These are phyloP conservation scores for Dianthus caryophyllus DNA, from an alignment of 148 eudicot genomes.

Conservation along the genomic window DNA sequence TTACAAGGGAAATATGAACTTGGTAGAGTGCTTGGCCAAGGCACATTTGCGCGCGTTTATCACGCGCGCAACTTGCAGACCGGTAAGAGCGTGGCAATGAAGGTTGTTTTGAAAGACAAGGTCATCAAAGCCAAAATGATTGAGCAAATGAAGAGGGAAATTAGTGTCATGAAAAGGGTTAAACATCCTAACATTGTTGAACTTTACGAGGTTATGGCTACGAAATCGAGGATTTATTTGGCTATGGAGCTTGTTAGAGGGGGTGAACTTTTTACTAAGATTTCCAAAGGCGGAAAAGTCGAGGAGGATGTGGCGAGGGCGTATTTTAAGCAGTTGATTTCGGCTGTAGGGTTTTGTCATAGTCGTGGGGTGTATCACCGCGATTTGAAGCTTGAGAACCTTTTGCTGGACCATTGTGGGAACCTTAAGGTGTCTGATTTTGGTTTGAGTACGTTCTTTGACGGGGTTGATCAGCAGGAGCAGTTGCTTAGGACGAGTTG, in stretches of 20 bases:
- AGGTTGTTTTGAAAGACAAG: slow-evolving; percentile 69
- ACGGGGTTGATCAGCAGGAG: slow-evolving; percentile 34
- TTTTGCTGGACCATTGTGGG: slow-evolving; percentile 47
- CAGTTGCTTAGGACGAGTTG: slow-evolving; percentile 61
- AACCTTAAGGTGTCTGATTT: slow-evolving; percentile 65
- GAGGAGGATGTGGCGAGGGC: slow-evolving; percentile 41
- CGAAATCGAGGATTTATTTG: slow-evolving; percentile 57
- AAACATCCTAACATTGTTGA: slow-evolving; percentile 63
- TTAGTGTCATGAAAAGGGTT: slow-evolving; percentile 69
- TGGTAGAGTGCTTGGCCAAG: slow-evolving; percentile 67
- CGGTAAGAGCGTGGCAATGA: slow-evolving; percentile 71
- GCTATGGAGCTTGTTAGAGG: slow-evolving; percentile 75
- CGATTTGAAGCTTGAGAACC: slow-evolving; percentile 66
- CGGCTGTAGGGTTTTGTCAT: slow-evolving; percentile 76
- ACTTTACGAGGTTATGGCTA: slow-evolving; percentile 72
- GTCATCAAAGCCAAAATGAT: slow-evolving; percentile 62
- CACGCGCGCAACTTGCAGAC: slow-evolving; percentile 52
- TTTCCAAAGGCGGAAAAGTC: slow-evolving; percentile 49
- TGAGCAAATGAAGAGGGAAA: slow-evolving; percentile 75
- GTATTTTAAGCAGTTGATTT: slow-evolving; percentile 61
- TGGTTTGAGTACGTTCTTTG: slow-evolving; percentile 54
- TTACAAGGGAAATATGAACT: slow-evolving; percentile 69
- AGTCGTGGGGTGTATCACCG: slow-evolving; percentile 82
- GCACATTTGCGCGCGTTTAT: slow-evolving; percentile 79
- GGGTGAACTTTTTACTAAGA: slow-evolving; percentile 57